Conservation (phyloP, 83 land plant species). For the Picea abies region DNA sequence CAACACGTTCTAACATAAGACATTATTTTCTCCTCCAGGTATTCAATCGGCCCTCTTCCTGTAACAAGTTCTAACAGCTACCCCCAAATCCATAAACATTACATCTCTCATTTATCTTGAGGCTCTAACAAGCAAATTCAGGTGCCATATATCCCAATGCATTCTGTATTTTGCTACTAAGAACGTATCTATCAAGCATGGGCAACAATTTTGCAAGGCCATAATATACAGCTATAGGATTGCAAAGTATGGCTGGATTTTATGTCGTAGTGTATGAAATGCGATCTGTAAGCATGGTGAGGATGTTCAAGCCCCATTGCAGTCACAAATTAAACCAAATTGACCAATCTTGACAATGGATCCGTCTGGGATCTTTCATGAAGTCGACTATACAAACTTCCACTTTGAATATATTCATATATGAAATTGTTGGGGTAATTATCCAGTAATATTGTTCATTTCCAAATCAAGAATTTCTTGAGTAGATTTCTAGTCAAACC, state of each 20-base stretch:
- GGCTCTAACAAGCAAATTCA: slow-evolving; percentile 74
- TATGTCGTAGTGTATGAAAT: slow-evolving; percentile 66
- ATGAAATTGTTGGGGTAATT: slow-evolving; percentile 75
- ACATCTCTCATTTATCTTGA: slow-evolving; percentile 75
- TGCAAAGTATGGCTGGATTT: slow-evolving; percentile 79
- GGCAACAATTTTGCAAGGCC: slow-evolving; percentile 74
- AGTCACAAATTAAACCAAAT: slow-evolving; percentile 80
- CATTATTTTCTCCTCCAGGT: slow-evolving; percentile 69
- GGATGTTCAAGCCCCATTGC: slow-evolving; percentile 78
- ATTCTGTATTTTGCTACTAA: slow-evolving; percentile 49
- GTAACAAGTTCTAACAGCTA: slow-evolving; percentile 76
- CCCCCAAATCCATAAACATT: slow-evolving; percentile 71
- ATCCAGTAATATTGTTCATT: slow-evolving; percentile 59
- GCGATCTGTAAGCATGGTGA: slow-evolving; percentile 69
- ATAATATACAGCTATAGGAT: slow-evolving; percentile 67
- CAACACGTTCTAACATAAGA: slow-evolving; percentile 65
- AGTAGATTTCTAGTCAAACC: slow-evolving; percentile 71
- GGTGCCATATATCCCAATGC: slow-evolving; percentile 79
- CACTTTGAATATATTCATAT: slow-evolving; percentile 69
- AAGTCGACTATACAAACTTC: slow-evolving; percentile 65
- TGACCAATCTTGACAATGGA: slow-evolving; percentile 60
- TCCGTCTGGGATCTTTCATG: slow-evolving; percentile 40
- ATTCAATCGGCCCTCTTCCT: slow-evolving; percentile 75
- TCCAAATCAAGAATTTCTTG: slow-evolving; percentile 61
- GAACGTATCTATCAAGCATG: slow-evolving; percentile 51